phyloP scores from a whole-genome alignment of 75 land plant genomes.

The Ceratopteris richardii region DNA sequence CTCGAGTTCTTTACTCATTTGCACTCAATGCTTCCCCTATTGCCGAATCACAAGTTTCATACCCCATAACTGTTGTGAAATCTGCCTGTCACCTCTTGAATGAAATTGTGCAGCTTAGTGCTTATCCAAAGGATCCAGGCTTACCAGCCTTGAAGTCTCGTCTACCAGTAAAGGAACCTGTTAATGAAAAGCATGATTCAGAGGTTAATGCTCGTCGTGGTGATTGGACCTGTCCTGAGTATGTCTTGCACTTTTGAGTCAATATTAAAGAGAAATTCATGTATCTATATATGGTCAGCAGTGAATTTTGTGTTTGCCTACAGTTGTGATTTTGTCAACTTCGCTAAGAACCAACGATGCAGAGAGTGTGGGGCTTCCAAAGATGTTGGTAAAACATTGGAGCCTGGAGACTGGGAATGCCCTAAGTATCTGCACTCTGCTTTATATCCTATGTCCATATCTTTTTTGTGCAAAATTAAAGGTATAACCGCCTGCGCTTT shows the following conservation, averaged over 20 bases:
- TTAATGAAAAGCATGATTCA: slow-evolving; percentile 3
- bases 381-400: slow-evolving; percentile 23
- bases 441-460: background rate
- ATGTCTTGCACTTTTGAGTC: slow-evolving; percentile 8
- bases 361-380: slow-evolving; percentile 23
- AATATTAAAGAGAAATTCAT: too few relatives aligned
- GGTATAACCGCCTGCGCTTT: background rate
- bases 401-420: slow-evolving; percentile 15
- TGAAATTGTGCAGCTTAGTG: slow-evolving; percentile 51
- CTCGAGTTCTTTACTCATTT: slow-evolving; percentile 60
- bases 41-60: slow-evolving; percentile 7
- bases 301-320: slow-evolving; percentile 2
- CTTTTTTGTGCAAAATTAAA: too few relatives aligned
- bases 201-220: slow-evolving; percentile 45
- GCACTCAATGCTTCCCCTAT: slow-evolving; percentile 44
- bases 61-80: slow-evolving; percentile 1
- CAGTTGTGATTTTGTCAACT: slow-evolving; percentile 59
- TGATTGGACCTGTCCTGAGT: slow-evolving; percentile 74
- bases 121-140: slow-evolving; percentile 41
- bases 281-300: background rate
- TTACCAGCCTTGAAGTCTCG: slow-evolving; percentile 31
- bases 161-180: slow-evolving; percentile 22
- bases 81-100: slow-evolving; percentile 50
- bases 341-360: slow-evolving; percentile 34
- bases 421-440: slow-evolving; percentile 4